A percentile compares a stretch with the other conserved stretches of the same genome.
phyloP scores from a whole-genome alignment of 1,284 basidiomycete species.

The Phlebopus sp. region DNA sequence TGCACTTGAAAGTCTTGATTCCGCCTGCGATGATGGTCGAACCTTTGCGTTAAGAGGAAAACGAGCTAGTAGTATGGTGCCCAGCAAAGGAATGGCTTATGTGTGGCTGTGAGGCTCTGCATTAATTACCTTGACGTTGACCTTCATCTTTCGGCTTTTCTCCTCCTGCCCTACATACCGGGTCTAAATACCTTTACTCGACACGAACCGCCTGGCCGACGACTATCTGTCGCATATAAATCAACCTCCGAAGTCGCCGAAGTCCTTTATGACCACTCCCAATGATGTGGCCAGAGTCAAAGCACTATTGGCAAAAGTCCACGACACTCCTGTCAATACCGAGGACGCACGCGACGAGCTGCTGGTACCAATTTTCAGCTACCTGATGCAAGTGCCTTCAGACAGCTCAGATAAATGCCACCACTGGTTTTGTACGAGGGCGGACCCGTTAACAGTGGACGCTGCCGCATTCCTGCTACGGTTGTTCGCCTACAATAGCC shows the following conservation, averaged over 20 bases:
- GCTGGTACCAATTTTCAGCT: slow-evolving; percentile 52
- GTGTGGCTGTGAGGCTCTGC: too few relatives aligned
- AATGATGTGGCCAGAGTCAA: slow-evolving; percentile 36
- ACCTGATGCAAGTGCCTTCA: slow-evolving; percentile 48
- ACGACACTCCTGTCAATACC: slow-evolving; percentile 54
- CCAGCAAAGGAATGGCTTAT: too few relatives aligned
- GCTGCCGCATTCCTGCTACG: slow-evolving; percentile 78
- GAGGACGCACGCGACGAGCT: slow-evolving; percentile 46
- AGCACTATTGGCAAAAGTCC: slow-evolving; percentile 47
- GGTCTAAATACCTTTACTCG: too few relatives aligned
- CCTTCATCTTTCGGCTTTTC: too few relatives aligned
- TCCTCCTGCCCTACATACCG: too few relatives aligned
- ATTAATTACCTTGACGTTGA: too few relatives aligned
- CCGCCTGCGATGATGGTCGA: too few relatives aligned
- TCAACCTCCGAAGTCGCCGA: neutral
- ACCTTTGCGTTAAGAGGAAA: too few relatives aligned
- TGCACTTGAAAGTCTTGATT: neutral
- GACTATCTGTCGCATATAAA: neutral
- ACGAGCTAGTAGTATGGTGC: too few relatives aligned
- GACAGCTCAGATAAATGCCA: slow-evolving; percentile 37
- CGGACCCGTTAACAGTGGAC: slow-evolving; percentile 48
- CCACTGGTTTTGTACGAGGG: slow-evolving; percentile 74
- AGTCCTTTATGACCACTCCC: slow-evolving; percentile 27
- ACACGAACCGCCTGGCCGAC: too few relatives aligned
- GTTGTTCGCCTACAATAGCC: slow-evolving; percentile 72